Base-by-base conservation (phyloP, 164 flowering plant species). In the Vitis amurensis region DNA sequence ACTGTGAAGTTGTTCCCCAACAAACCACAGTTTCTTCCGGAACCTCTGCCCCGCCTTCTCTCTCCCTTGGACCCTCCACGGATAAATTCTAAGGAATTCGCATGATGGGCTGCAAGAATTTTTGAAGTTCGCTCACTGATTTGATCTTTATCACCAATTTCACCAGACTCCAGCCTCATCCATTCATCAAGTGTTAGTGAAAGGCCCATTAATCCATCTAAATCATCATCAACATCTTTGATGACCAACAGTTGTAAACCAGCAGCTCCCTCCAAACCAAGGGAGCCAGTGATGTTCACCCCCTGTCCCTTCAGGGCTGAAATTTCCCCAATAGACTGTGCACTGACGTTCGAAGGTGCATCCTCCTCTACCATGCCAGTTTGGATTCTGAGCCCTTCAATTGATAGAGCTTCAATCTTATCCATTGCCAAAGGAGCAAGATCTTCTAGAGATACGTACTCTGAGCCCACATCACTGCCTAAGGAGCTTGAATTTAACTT, bases 361-460 rank as follows among this genome's bases (percentile, higher is more conserved):
- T 89, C 93, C 66, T 84, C 88, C 59, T 83, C 84, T 0, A 94
- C 84, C 98, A 90, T 84, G 71, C 97, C 97, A 13, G 97, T 84
- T 68, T 93, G 97, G 76, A 90, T 90, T 79, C 91, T 93, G 80
- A 95, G 81, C 4, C 98, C 99, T 77, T 95, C 99, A 11, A 95
- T 81, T 31, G 97, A 85, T 62, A 93, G 97, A 59, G 91, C 97
- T 84, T 93, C 99, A 66, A 95, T 88, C 76, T 90, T 91, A 72
- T 93, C 97, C 93, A 91, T 86, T 52, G 95, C 99, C 71, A 91
- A 76, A 44, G 97, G 97, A 77, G 97, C 97, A 72, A 95, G 92
- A 75, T 95, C 93, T 79, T 90, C 97, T 13, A 93, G 68, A 71
- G 23, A 23, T 23, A 23, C 23, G 23, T 23, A 23, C 23, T 23